Conservation (phyloP, 208 protist species). For the Acanthamoeba royreba region DNA sequence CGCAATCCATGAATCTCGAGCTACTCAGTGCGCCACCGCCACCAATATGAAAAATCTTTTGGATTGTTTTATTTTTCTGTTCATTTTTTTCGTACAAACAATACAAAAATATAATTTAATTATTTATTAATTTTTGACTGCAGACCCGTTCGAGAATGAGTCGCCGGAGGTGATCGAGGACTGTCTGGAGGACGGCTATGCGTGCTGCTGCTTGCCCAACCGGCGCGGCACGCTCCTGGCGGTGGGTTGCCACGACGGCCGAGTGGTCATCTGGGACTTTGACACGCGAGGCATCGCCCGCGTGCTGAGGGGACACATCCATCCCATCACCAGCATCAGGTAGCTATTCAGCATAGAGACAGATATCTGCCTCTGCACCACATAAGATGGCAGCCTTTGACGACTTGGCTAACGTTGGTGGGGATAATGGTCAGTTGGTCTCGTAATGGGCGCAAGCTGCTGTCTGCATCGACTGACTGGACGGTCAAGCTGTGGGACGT, state of each 20-base stretch:
- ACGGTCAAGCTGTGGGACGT: conserved; percentile 68
- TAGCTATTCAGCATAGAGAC: not conserved
- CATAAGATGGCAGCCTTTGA: not conserved
- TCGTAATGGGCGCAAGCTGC: conserved; percentile 51
- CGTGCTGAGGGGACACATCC: conserved; percentile 47
- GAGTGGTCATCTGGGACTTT: conserved; percentile 71
- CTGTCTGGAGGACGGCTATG: conserved; percentile 44
- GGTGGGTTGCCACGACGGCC: conserved; percentile 64
- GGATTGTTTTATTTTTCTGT: not conserved
- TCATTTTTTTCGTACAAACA: not conserved
- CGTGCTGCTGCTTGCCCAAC: conserved; percentile 60
- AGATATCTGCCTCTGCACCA: not conserved
- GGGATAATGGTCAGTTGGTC: conserved; percentile 59
- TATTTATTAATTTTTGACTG: not conserved
- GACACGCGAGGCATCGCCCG: conserved; percentile 65
- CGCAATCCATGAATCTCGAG: conserved; percentile 20
- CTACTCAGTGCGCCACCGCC: not conserved
- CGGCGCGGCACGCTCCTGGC: conserved; percentile 70
- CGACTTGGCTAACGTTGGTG: not conserved
- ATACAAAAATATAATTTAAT: not conserved
- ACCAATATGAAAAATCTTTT: too few relatives aligned
- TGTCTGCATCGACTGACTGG: conserved; percentile 44
- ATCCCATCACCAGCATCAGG: conserved; percentile 48
- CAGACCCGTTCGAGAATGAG: conserved; percentile 48
- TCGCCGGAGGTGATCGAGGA: conserved; percentile 65